Conservation (phyloP, 2,329 filamentous ascomycete genomes). For the Nannizziopsis barbatae region DNA sequence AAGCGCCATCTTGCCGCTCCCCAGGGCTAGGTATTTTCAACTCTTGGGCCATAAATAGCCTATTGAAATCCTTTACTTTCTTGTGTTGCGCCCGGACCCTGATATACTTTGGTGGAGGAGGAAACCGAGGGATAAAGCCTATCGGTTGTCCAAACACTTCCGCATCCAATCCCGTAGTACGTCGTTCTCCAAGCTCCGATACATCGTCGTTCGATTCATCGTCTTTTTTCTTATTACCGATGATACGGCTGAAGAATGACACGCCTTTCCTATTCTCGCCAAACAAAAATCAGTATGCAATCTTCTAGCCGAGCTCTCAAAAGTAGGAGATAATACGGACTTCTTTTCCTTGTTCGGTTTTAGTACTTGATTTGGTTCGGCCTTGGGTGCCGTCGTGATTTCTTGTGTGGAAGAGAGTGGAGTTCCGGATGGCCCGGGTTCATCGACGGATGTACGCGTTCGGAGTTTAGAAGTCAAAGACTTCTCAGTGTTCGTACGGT, state of each 20-base stretch:
- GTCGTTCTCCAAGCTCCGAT: conserved; percentile 58
- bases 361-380: conserved; percentile 16
- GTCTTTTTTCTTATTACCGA: conserved; percentile 63
- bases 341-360: conserved; percentile 50
- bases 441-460: conserved; percentile 33
- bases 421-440: conserved; percentile 29
- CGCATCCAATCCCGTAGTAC: conserved; percentile 71
- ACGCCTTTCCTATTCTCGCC: conserved; percentile 59
- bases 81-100: conserved; percentile 73
- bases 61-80: conserved; percentile 69
- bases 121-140: conserved; percentile 75
- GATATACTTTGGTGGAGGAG: conserved; percentile 83
- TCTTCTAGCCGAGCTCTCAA: background rate
- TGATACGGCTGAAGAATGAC: conserved; percentile 82
- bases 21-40: conserved; percentile 33
- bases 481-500: conserved; percentile 55
- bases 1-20: conserved; percentile 15
- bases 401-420: conserved; percentile 24
- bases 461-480: conserved; percentile 41
- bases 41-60: conserved; percentile 84
- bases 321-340: conserved; percentile 36
- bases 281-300: conserved; percentile 9
- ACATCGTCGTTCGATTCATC: conserved; percentile 45
- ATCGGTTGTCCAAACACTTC: conserved; percentile 69
- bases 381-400: conserved; percentile 22